Conservation (phyloP, 345 rosid genomes). For the Citrus glauca region DNA sequence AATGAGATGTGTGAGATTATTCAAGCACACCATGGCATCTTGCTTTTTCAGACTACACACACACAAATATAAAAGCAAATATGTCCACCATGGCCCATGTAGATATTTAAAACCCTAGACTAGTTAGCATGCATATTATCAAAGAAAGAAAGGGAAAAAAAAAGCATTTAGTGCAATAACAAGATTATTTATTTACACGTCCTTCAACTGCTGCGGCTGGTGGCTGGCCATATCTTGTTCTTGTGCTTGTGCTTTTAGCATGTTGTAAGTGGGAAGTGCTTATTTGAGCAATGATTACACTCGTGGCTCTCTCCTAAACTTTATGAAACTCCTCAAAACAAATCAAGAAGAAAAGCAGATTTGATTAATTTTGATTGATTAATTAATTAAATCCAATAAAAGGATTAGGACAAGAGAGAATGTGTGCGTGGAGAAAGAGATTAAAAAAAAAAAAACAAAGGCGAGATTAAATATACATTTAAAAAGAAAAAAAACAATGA, state of each 20-base stretch:
- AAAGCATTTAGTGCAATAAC: neutral
- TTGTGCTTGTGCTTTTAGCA: neutral
- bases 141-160: neutral
- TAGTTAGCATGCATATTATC: neutral
- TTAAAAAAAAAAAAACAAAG: neutral
- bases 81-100: neutral
- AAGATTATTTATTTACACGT: neutral
- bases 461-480: slow-evolving; percentile 5
- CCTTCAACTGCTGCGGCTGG: neutral
- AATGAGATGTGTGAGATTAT: neutral
- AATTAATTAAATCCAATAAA: neutral
- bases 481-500: neutral
- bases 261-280: slow-evolving; percentile 37
- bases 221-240: neutral
- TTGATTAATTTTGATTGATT: slow-evolving; percentile 16
- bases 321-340: slow-evolving; percentile 20
- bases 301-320: slow-evolving; percentile 37
- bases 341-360: slow-evolving; percentile 13
- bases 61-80: neutral
- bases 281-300: slow-evolving; percentile 48
- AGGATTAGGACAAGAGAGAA: slow-evolving; percentile 23
- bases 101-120: neutral
- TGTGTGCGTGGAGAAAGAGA: slow-evolving; percentile 2
- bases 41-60: neutral
- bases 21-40: neutral